Evolutionary conservation across 2,329 filamentous ascomycete species (phyloP), one percentile per base, ranked within the genome.

Genomic region (Exophiala viscosa): DNA sequence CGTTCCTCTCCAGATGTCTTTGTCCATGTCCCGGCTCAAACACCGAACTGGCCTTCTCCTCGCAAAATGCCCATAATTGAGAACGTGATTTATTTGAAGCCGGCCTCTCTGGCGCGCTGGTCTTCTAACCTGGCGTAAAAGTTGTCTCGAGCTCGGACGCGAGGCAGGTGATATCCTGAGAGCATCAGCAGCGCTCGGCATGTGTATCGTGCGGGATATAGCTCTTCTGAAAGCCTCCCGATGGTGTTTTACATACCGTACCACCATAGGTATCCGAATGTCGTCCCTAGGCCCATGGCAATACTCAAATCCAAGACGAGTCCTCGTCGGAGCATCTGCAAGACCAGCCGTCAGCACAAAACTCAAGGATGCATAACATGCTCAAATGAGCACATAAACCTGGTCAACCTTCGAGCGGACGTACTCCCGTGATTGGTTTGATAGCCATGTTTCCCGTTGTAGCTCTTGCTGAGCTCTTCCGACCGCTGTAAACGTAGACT

Each of bases 241-340:
- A 5, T 18, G 14, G 36, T 39, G 36, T 39, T 39, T 39, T 39
- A 76, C 75, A 57, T 75, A 77, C 75, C 82, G 74, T 86, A 86
- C 83, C 83, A 86, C 76, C 78, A 86, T 67, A 79, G 76, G 71
- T 85, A 86, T 63, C 82, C 83, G 69, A 76, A 75, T 62, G 80
- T 74, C 61, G 78, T 76, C 65, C 82, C 82, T 68, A 85, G 79
- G 70, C 82, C 84, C 66, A 83, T 73, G 61, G 82, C 80, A 67
- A 84, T 81, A 65, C 80, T 82, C 65, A 87, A 73, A 71, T 87
- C 83, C 63, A 86, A 76, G 63, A 87, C 82, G 55, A 86, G 74
- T 67, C 76, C 76, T 69, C 80, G 77, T 69, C 81, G 80, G 73
- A 86, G 80, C 79, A 84, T 85, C 82, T 85, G 65, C 58, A 60